Percentiles rank a stretch among this genome's conserved stretches.
Conservation (phyloP, 768 basidiomycete genomes). For the Xanthoconium purpureum region DNA sequence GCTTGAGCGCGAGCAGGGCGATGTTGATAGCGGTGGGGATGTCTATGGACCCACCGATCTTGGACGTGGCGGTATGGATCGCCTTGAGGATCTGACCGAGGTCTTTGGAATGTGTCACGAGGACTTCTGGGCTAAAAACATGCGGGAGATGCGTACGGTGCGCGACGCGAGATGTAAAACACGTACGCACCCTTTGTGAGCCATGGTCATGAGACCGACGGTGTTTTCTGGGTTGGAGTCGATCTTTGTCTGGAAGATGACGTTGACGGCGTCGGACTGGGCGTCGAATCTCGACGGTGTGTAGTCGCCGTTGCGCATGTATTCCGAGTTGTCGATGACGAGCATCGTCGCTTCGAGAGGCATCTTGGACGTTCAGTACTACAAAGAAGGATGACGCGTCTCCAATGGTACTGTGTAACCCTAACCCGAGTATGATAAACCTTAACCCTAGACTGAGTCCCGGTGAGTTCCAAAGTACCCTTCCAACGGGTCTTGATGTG, state of each 20-base stretch:
- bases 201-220: constrained; percentile 98
- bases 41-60: constrained; percentile 80
- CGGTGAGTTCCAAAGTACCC: too few species aligned
- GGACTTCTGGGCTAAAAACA: constrained; percentile 76
- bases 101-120: constrained; percentile 95
- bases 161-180: background rate
- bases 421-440: constrained; percentile 13
- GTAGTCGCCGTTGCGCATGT: constrained; percentile 95
- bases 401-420: constrained; percentile 6
- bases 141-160: background rate
- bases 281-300: constrained; percentile 83
- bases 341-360: constrained; percentile 98
- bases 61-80: constrained; percentile 64
- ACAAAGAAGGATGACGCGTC: constrained; percentile 27
- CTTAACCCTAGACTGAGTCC: constrained; percentile 5
- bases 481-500: too few species aligned
- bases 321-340: constrained; percentile 96
- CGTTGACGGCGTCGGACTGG: constrained; percentile 87
- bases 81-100: constrained; percentile 86
- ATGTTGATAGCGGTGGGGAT: constrained; percentile 89
- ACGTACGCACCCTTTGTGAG: constrained; percentile 79
- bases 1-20: constrained; percentile 94
- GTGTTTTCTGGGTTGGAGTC: constrained; percentile 97
- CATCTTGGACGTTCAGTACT: constrained; percentile 50
- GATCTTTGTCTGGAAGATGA: constrained; percentile 89